Base-by-base conservation (phyloP, 1,284 basidiomycete genomes). In the Cystobasidiaceae sp. region DNA sequence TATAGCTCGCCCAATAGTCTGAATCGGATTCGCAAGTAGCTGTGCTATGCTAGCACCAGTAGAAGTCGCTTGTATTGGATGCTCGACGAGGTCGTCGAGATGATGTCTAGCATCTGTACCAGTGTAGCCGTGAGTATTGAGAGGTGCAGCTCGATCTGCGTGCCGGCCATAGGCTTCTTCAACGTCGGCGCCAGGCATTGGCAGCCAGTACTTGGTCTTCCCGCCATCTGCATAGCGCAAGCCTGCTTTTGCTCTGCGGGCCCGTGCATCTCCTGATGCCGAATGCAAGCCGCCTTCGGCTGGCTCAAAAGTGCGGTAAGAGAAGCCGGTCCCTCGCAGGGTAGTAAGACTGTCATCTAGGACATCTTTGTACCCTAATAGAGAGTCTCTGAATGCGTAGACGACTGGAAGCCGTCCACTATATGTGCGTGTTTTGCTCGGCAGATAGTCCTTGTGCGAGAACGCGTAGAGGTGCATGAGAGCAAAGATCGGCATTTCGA, bases 401-500 rank as follows among this genome's bases (percentile, higher is more conserved):
- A 81, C 83, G 76, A 94, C 84, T 0, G 89, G 89, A 81, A 97
- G 87, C 23, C 93, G 86, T 1, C 90, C 93, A 27, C 88, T 86
- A 74, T 86, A 89, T 15, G 82, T 80, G 27, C 84, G 77, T 4
- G 81, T 77, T 0, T 67, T 41, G 56, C 81, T 77, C 73, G 89
- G 86, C 70, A 89, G 84, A 74, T 90, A 96, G 76, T 97, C 93
- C 54, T 82, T 86, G 71, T 73, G 83, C 3, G 87, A 84, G 75
- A 93, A 94, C 28, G 91, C 91, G 72, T 86, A 93, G 77, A 87
- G 84, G 77, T 98, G 96, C 1, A 90, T 88, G 50, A 97, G 81
- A 0, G 96, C 93, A 74, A 99, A 99, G 66, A 97, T 78, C 0
- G 94, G 93, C 94, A 99, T 97, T 79, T 99, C 94, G 66, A 96